These are phyloP conservation scores for Amniculicola lignicola DNA, from an alignment of 495 filamentous ascomycete genomes.

Conservation along the genomic window DNA sequence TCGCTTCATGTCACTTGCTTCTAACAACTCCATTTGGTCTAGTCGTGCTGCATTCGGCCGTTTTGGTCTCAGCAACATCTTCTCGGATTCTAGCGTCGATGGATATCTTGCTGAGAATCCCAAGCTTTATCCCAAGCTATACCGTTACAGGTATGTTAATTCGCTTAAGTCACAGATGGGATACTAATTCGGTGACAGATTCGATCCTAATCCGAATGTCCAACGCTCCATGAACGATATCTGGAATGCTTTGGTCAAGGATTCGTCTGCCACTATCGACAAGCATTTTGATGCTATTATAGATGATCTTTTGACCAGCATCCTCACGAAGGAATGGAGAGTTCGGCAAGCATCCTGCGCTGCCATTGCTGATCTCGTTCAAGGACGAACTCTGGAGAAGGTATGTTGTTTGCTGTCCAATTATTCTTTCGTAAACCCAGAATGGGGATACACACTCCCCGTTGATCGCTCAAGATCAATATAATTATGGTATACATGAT, in stretches of 20 bases:
- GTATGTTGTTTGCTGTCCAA: too few relatives aligned
- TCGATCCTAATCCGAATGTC: conserved; percentile 90
- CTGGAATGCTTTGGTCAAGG: conserved; percentile 88
- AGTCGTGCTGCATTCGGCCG: conserved; percentile 91
- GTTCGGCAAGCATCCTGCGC: conserved; percentile 86
- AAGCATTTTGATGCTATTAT: conserved; percentile 81
- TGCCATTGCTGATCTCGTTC: conserved; percentile 81
- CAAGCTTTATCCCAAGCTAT: conserved; percentile 92
- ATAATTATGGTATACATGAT: not conserved
- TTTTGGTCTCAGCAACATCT: conserved; percentile 85
- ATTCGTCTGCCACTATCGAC: conserved; percentile 68
- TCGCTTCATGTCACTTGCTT: conserved; percentile 92
- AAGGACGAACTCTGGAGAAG: conserved; percentile 67
- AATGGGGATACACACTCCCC: too few relatives aligned
- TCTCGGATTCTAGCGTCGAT: conserved; percentile 78
- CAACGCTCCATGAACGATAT: conserved; percentile 95
- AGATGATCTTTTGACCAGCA: conserved; percentile 75
- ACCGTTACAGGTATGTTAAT: conserved; percentile 62
- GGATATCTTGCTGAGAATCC: conserved; percentile 72
- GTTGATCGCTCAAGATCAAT: too few relatives aligned
- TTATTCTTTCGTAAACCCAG: too few relatives aligned
- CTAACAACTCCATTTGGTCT: conserved; percentile 93
- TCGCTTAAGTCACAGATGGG: not conserved
- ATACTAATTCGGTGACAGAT: conserved; percentile 39
- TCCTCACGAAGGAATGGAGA: conserved; percentile 88